phyloP scores from a whole-genome alignment of 108 stramenopile species.

The Schizochytrium sp. region DNA sequence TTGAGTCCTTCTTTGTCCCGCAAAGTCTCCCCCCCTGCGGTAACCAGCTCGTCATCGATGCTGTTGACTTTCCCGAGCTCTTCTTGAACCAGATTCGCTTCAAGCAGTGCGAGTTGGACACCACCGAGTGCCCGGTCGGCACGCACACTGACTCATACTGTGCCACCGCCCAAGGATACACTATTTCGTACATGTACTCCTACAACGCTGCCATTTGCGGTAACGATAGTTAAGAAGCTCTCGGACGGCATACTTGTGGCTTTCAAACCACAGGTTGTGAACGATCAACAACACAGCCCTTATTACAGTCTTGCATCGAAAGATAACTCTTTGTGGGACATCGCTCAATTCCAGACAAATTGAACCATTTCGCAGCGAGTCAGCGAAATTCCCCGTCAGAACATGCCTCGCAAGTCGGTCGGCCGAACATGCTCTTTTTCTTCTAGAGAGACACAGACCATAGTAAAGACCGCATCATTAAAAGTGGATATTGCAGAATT shows the following conservation, averaged over 20 bases:
- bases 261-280: not conserved
- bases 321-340: no score
- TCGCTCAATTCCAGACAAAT: no score
- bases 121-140: not conserved
- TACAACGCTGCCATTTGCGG: not conserved
- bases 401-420: no score
- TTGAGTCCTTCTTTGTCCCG: constrained; percentile 42
- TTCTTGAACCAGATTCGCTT: constrained; percentile 17
- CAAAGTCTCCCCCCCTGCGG: constrained; percentile 37
- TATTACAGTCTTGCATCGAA: no score
- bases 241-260: not conserved
- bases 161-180: not conserved
- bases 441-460: no score
- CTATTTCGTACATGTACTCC: constrained; percentile 43
- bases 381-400: no score
- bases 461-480: no score
- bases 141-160: not conserved
- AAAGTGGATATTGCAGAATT: no score
- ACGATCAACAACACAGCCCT: not conserved
- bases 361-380: no score
- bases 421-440: no score
- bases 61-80: constrained; percentile 26
- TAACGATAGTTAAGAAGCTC: not conserved
- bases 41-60: not conserved
- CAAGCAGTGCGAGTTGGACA: constrained; percentile 54